phyloP scores from a whole-genome alignment of 306 rosid species.

The Hippophae tibetana region DNA sequence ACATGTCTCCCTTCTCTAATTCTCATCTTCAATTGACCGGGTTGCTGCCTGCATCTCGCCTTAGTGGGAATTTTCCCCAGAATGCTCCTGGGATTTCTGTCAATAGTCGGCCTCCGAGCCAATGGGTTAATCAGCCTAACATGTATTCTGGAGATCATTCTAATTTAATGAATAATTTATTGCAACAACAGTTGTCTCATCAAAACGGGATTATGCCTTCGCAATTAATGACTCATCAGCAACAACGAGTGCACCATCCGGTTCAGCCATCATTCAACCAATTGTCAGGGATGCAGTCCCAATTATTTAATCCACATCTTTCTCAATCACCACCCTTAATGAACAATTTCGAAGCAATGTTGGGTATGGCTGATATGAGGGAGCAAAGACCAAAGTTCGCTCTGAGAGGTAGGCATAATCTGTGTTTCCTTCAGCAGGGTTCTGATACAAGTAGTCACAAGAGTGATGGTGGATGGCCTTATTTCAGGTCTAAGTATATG shows the following conservation, averaged over 20 bases:
- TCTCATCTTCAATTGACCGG: constrained; percentile 42
- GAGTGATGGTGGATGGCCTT: constrained; percentile 64
- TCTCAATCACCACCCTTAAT: constrained; percentile 49
- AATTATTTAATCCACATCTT: constrained; percentile 34
- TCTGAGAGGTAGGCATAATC: constrained; percentile 53
- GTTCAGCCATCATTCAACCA: constrained; percentile 25
- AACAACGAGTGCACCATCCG: constrained; percentile 45
- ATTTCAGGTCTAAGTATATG: constrained; percentile 81
- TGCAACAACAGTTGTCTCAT: constrained; percentile 79
- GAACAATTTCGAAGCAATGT: constrained; percentile 57
- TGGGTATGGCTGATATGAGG: constrained; percentile 67
- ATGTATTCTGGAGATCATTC: constrained; percentile 50
- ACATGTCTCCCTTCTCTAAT: constrained; percentile 37
- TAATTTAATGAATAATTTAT: constrained; percentile 47
- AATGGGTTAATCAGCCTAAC: constrained; percentile 46
- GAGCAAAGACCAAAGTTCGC: constrained; percentile 66
- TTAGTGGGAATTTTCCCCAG: constrained; percentile 51
- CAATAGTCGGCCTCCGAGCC: constrained; percentile 36
- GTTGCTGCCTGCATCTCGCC: constrained; percentile 38
- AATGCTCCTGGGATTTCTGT: constrained; percentile 36
- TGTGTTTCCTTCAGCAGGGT: constrained; percentile 51
- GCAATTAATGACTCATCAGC: constrained; percentile 40
- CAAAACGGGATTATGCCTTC: constrained; percentile 50
- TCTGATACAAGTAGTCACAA: constrained; percentile 51
- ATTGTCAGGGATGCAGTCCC: constrained; percentile 47